Percentiles rank a stretch among this genome's conserved stretches.
phyloP scores from a whole-genome alignment of 2,329 filamentous ascomycete species.

The Paecilomyces formosus region DNA sequence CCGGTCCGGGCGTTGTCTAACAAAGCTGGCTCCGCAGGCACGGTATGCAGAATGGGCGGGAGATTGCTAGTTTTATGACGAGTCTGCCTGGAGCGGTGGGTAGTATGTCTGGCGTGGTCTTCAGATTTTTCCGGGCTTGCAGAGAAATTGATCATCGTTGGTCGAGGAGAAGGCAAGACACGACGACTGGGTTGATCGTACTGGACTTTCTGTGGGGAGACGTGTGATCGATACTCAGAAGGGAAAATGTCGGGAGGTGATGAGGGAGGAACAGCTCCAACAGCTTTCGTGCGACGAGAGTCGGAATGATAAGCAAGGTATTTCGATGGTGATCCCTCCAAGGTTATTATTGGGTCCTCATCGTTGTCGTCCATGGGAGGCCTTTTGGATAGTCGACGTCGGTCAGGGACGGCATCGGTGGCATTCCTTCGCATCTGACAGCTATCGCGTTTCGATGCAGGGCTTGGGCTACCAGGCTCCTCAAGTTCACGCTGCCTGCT shows the following conservation, averaged over 20 bases:
- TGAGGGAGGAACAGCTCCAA: slow-evolving; percentile 17
- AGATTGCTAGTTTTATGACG: neutral
- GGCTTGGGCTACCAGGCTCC: slow-evolving; percentile 26
- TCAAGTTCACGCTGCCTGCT: slow-evolving; percentile 25
- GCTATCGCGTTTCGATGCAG: slow-evolving; percentile 20
- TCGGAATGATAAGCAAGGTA: slow-evolving; percentile 6
- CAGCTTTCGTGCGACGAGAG: slow-evolving; percentile 6
- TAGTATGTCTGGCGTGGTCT: neutral
- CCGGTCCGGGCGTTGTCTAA: neutral
- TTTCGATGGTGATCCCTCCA: slow-evolving; percentile 14
- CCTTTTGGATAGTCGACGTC: slow-evolving; percentile 10
- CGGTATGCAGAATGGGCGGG: neutral
- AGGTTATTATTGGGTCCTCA: slow-evolving; percentile 17
- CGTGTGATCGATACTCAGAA: slow-evolving; percentile 15
- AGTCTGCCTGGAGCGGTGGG: neutral
- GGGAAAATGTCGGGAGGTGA: slow-evolving; percentile 22
- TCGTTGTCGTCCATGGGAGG: slow-evolving; percentile 16
- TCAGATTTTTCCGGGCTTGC: neutral
- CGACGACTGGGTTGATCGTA: slow-evolving; percentile 15
- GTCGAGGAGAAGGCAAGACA: slow-evolving; percentile 14
- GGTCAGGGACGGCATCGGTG: slow-evolving; percentile 10
- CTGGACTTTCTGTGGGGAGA: slow-evolving; percentile 12
- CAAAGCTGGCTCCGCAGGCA: neutral
- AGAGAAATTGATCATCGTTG: slow-evolving; percentile 18
- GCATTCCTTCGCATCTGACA: neutral